phyloP scores from a whole-genome alignment of 495 filamentous ascomycete genomes.

The Tuber brumale region DNA sequence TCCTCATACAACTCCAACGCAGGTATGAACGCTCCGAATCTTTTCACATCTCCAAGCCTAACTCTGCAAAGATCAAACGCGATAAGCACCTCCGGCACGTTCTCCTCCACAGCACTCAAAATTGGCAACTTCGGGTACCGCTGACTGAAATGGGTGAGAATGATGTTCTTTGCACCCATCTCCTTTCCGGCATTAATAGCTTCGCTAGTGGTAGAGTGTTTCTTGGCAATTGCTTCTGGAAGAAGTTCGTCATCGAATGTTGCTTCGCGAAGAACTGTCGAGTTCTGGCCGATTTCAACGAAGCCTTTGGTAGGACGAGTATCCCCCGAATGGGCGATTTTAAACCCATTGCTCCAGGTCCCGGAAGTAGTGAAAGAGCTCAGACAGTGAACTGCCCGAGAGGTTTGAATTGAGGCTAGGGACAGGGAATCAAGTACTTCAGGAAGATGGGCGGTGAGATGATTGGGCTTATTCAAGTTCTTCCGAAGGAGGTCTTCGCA shows the following conservation, averaged over 20 bases:
- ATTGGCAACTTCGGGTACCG: slow-evolving; percentile 81
- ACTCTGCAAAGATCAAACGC: slow-evolving; percentile 88
- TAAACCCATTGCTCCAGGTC: slow-evolving; percentile 72
- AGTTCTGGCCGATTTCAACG: slow-evolving; percentile 60
- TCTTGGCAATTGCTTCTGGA: slow-evolving; percentile 77
- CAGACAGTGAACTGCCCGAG: slow-evolving; percentile 67
- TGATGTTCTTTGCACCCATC: slow-evolving; percentile 68
- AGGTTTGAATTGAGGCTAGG: slow-evolving; percentile 52
- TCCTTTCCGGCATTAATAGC: slow-evolving; percentile 66
- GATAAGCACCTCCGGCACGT: slow-evolving; percentile 57
- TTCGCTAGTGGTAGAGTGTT: slow-evolving; percentile 77
- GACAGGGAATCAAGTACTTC: slow-evolving; percentile 38
- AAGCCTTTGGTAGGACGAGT: slow-evolving; percentile 71
- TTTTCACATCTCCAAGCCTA: slow-evolving; percentile 69
- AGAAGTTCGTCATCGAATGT: slow-evolving; percentile 82
- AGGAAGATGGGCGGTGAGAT: not conserved
- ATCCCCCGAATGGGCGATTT: slow-evolving; percentile 86
- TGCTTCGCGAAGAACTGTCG: slow-evolving; percentile 87
- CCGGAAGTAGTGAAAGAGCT: slow-evolving; percentile 69
- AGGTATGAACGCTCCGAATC: slow-evolving; percentile 68
- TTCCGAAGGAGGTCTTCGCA: slow-evolving; percentile 21
- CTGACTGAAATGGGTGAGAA: slow-evolving; percentile 92
- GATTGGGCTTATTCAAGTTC: not conserved
- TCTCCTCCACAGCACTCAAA: slow-evolving; percentile 44
- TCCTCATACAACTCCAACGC: slow-evolving; percentile 61